phyloP scores from a whole-genome alignment of 345 rosid species.

The Aurinia saxatilis region DNA sequence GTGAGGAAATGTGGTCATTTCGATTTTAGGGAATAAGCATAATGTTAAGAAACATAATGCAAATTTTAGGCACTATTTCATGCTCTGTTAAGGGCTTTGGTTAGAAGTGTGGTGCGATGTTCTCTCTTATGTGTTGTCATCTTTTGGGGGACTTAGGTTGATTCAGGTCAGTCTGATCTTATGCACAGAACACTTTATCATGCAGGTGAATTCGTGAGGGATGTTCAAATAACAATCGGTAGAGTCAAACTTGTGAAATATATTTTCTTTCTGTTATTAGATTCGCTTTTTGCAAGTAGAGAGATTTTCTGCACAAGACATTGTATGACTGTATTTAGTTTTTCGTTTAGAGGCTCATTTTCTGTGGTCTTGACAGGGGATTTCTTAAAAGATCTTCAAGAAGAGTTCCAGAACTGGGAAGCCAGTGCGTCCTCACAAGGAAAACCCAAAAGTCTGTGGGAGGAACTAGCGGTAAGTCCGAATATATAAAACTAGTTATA shows the following conservation, averaged over 20 bases:
- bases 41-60: no score
- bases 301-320: background rate
- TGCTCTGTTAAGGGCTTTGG: background rate
- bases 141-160: conserved; percentile 20
- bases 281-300: background rate
- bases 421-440: conserved; percentile 63
- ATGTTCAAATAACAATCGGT: conserved; percentile 83
- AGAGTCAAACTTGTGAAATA: conserved; percentile 33
- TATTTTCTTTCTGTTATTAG: background rate
- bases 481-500: background rate
- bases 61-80: background rate
- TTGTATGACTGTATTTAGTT: background rate
- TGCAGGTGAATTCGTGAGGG: conserved; percentile 95
- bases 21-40: background rate
- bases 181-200: conserved; percentile 48
- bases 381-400: conserved; percentile 87
- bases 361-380: conserved; percentile 52
- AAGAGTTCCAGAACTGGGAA: conserved; percentile 86
- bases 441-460: conserved; percentile 95
- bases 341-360: conserved; percentile 6
- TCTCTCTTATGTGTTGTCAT: conserved; percentile 1
- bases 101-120: conserved; percentile 7
- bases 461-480: conserved; percentile 66
- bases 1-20: background rate
- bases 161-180: conserved; percentile 39